Conservation (phyloP, 2,329 filamentous ascomycete species). For the Sordariomycetes sp. region DNA sequence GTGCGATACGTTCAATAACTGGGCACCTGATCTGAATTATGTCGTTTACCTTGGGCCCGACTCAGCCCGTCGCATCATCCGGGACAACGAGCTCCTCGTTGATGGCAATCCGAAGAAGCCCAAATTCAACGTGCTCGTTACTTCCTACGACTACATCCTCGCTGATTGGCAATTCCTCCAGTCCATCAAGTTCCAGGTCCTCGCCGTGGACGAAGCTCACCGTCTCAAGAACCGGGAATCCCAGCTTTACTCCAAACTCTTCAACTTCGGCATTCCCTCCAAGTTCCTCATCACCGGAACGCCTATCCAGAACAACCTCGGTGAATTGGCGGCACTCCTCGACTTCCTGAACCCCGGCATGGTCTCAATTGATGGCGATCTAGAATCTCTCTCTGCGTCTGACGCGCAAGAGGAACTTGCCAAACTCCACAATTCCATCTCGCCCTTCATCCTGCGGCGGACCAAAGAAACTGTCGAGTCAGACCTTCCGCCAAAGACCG, state of each 20-base stretch:
- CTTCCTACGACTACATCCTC: constrained; percentile 93
- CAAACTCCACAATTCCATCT: constrained; percentile 73
- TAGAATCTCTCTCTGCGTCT: constrained; percentile 65
- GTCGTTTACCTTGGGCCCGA: constrained; percentile 92
- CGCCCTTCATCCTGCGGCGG: constrained; percentile 86
- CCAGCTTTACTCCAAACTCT: constrained; percentile 75
- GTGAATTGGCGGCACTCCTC: constrained; percentile 81
- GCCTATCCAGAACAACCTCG: constrained; percentile 92
- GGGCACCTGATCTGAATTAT: constrained; percentile 93
- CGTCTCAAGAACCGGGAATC: constrained; percentile 93
- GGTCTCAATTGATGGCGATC: constrained; percentile 79
- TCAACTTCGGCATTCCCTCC: constrained; percentile 77
- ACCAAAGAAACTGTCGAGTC: constrained; percentile 98
- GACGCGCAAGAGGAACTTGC: constrained; percentile 80
- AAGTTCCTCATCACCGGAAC: constrained; percentile 92
- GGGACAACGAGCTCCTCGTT: constrained; percentile 77
- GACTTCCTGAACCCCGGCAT: constrained; percentile 96
- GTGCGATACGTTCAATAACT: constrained; percentile 95
- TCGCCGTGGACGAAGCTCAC: constrained; percentile 94
- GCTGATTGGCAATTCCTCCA: constrained; percentile 73
- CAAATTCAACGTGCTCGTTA: constrained; percentile 96
- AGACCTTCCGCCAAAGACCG: constrained; percentile 89
- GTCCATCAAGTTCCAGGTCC: constrained; percentile 92
- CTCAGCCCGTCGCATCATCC: constrained; percentile 72
- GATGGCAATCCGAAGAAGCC: constrained; percentile 78